Evolutionary conservation across 352 stramenopile genomes (phyloP).

Genomic region (Thraustotheca clavata): DNA sequence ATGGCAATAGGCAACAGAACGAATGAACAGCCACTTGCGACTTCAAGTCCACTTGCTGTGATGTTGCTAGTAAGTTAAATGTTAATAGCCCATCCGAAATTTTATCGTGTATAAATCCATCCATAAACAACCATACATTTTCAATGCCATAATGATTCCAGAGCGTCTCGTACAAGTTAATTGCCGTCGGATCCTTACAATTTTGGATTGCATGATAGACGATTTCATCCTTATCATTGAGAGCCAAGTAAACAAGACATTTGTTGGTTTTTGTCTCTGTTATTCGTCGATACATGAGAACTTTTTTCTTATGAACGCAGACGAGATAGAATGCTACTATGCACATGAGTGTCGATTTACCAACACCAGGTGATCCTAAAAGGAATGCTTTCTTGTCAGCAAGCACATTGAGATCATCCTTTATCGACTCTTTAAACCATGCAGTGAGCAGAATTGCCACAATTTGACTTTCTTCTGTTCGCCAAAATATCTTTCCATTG

Average conservation of each 20-base stretch:
- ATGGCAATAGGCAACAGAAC: background rate
- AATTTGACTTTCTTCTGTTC: too few species aligned
- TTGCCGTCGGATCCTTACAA: background rate
- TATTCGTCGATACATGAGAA: conserved; percentile 28
- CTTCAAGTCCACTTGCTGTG: conserved; percentile 20
- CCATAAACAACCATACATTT: conserved; percentile 24
- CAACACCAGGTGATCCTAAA: conserved; percentile 23
- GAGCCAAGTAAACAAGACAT: conserved; percentile 23
- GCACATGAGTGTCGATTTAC: conserved; percentile 31
- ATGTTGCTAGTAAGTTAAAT: conserved; percentile 26
- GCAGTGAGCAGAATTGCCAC: too few species aligned
- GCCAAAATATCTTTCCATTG: too few species aligned
- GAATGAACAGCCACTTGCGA: background rate
- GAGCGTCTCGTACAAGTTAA: conserved; percentile 4
- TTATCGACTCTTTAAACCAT: too few species aligned
- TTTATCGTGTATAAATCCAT: conserved; percentile 23
- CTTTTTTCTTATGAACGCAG: conserved; percentile 29
- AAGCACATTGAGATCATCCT: too few species aligned
- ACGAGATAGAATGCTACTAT: conserved; percentile 29
- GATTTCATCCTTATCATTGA: conserved; percentile 16
- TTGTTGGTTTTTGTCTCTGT: conserved; percentile 2
- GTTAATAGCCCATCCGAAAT: conserved; percentile 9
- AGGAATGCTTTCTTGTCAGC: conserved; percentile 28
- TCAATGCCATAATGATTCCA: background rate
- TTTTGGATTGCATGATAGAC: conserved; percentile 8